Evolutionary conservation across 805 yeast genomes (phyloP).

Genomic region (Lipomyces starkeyi): DNA sequence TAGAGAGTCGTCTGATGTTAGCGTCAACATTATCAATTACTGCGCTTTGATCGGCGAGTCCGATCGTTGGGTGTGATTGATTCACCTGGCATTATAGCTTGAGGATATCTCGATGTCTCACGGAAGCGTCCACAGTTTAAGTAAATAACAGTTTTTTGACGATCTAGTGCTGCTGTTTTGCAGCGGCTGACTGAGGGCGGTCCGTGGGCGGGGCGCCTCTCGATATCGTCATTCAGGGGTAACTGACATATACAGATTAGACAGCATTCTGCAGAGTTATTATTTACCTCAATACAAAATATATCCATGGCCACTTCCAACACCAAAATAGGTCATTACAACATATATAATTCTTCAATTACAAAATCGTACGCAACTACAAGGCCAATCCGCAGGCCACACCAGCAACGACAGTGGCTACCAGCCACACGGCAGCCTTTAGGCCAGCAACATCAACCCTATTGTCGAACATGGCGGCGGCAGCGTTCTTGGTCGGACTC

Average conservation of each 20-base stretch:
- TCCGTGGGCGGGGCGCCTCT: too few relatives aligned
- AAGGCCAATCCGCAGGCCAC: neutral
- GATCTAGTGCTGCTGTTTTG: too few relatives aligned
- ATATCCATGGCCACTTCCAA: neutral
- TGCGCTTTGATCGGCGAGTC: neutral
- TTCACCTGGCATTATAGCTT: too few relatives aligned
- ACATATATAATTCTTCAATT: neutral
- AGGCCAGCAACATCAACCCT: neutral
- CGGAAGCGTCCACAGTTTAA: too few relatives aligned
- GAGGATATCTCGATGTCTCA: too few relatives aligned
- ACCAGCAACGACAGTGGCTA: neutral
- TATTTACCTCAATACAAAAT: neutral
- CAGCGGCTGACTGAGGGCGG: too few relatives aligned
- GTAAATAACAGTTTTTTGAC: too few relatives aligned
- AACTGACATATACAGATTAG: neutral
- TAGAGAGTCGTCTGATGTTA: slow-evolving; percentile 38
- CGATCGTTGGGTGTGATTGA: neutral
- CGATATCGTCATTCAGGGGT: too few relatives aligned
- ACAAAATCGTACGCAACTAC: neutral
- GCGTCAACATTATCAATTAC: neutral
- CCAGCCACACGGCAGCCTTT: neutral
- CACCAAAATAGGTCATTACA: neutral
- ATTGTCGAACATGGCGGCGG: neutral
- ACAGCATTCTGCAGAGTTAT: neutral
- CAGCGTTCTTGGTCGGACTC: neutral